Evolutionary conservation across 495 filamentous ascomycete species (phyloP), one percentile per base, ranked within the genome.

Genomic region (Aspergillus coremiiformis): DNA sequence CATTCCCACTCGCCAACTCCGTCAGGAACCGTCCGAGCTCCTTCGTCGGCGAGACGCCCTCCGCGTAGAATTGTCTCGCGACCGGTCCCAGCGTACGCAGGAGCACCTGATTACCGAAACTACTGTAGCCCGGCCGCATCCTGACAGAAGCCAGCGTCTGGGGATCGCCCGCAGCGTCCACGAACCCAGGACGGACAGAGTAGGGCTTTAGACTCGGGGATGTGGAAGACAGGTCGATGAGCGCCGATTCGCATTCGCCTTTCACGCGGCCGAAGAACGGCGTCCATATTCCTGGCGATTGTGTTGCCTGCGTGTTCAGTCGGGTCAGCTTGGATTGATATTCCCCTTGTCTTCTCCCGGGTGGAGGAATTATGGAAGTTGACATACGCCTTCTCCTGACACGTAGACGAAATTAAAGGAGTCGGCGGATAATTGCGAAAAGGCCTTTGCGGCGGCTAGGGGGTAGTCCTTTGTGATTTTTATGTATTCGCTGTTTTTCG

Each of bases 341-440:
- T n/a, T n/a, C n/a, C n/a, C n/a, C n/a, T n/a, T n/a, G n/a, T n/a
- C n/a, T n/a, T n/a, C n/a, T n/a, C n/a, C n/a, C n/a, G n/a, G n/a
- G n/a, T n/a, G n/a, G n/a, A n/a, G n/a, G n/a, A n/a, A n/a, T n/a
- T n/a, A n/a, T 20, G 20, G 8, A 26, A n/a, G n/a, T n/a, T n/a
- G n/a, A 49, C 52, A 9, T 52, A 59, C 70, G 20, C 68, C 69
- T 47, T 74, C 73, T 22, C 85, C 85, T 0, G 84, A 87, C 41
- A 90, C 78, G 60, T 83, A 83, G 57, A 89, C 70, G 57, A 89
- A 89, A 35, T 77, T 80, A 68, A 90, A 82, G 14, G 80, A 70
- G 35, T 75, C 62, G 0, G 69, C 62, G 0, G 69, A 65, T 14
- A 84, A 69, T 5, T 63, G 64, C n/a, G 74, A 57, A 61, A 88